These are phyloP conservation scores for Bjerkandera adusta DNA, from an alignment of 1,284 basidiomycete species.

Conservation along the genomic window DNA sequence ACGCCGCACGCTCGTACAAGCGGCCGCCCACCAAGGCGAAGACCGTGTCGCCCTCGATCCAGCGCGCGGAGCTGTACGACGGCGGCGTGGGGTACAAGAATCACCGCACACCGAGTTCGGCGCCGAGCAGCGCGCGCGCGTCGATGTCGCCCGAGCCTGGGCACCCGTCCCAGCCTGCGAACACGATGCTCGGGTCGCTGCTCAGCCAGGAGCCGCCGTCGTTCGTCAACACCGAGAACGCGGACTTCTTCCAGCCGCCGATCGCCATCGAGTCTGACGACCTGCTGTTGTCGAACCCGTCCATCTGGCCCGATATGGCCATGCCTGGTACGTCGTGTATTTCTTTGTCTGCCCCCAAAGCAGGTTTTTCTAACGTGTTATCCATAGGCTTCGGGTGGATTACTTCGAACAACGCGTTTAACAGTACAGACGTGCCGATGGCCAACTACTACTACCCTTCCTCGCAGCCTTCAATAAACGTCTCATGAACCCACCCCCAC, in stretches of 20 bases:
- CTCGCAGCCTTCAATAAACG: too few species aligned
- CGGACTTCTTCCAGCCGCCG: slow-evolving; percentile 30
- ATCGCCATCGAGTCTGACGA: slow-evolving; percentile 54
- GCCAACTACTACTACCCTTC: too few species aligned
- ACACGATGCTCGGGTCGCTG: background rate
- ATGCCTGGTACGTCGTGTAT: slow-evolving; percentile 43
- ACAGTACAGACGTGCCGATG: too few species aligned
- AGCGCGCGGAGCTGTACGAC: slow-evolving; percentile 11
- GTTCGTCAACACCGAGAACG: background rate
- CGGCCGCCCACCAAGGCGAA: slow-evolving; percentile 14
- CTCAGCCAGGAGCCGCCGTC: slow-evolving; percentile 7
- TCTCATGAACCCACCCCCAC: too few species aligned
- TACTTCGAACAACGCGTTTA: slow-evolving; percentile 10
- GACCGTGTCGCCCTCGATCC: slow-evolving; percentile 14
- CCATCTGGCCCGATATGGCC: slow-evolving; percentile 49
- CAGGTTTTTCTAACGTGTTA: background rate
- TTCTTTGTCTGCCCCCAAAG: background rate
- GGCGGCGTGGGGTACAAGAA: background rate
- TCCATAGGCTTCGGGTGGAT: slow-evolving; percentile 18
- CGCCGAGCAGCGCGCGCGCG: slow-evolving; percentile 5
- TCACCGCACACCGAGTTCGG: slow-evolving; percentile 1
- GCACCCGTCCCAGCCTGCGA: background rate
- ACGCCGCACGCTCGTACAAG: slow-evolving; percentile 35
- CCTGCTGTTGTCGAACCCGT: slow-evolving; percentile 53
- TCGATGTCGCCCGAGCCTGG: slow-evolving; percentile 7